Conservation (phyloP, 768 basidiomycete species). For the Termitomyces sp. region DNA sequence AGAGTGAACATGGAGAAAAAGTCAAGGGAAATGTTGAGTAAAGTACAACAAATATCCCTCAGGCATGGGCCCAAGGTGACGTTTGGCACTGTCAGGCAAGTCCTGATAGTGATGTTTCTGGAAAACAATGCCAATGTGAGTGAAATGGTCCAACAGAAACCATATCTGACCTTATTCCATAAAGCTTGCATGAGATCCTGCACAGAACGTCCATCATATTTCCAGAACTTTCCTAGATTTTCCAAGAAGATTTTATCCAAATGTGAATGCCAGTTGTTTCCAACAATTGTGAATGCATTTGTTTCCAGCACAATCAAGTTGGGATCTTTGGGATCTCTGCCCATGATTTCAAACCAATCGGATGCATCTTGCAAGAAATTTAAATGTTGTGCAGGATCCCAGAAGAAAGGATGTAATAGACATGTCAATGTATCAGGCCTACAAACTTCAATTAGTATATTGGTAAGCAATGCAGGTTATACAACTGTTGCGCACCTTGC, state of each 20-base stretch:
- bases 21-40: constrained; percentile 82
- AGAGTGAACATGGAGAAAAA: constrained; percentile 88
- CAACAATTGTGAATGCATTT: constrained; percentile 66
- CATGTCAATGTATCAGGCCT: constrained; percentile 89
- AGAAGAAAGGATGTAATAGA: constrained; percentile 94
- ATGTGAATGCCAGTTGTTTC: constrained; percentile 83
- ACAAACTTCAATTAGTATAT: not conserved
- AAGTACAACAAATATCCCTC: constrained; percentile 92
- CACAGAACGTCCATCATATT: constrained; percentile 89
- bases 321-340: constrained; percentile 81
- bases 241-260: constrained; percentile 90
- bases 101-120: constrained; percentile 99
- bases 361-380: constrained; percentile 97
- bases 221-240: constrained; percentile 94
- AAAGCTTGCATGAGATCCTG: constrained; percentile 91
- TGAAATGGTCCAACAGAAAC: not conserved
- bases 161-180: constrained; percentile 81
- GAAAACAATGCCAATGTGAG: not conserved
- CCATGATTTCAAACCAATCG: constrained; percentile 98
- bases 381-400: constrained; percentile 81
- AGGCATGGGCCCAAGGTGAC: constrained; percentile 86
- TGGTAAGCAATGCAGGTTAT: not conserved
- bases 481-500: constrained; percentile 49
- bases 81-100: constrained; percentile 85
- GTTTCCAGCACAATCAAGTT: constrained; percentile 72